Percentiles rank a stretch among this genome's conserved stretches.
These are phyloP conservation scores for Solanum acaule DNA, from an alignment of 257 asterid genomes.

Conservation along the genomic window DNA sequence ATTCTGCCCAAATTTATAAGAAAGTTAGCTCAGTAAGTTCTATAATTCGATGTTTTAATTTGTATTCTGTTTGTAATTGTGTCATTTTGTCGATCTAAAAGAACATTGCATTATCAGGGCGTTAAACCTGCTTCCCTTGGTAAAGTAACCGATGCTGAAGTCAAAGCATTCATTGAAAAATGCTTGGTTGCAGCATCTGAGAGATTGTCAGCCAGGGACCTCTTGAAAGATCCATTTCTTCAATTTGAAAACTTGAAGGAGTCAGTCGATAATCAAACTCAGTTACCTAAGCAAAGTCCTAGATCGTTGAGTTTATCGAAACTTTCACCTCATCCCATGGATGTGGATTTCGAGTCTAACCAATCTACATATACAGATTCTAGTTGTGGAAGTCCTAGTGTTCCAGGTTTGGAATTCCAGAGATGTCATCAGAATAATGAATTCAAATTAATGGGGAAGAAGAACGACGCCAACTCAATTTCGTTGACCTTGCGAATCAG, in stretches of 20 bases:
- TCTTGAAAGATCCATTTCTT: constrained; percentile 39
- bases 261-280: constrained; percentile 10
- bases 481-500: constrained; percentile 43
- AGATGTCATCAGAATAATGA: constrained; percentile 38
- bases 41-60: not conserved
- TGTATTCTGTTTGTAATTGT: not conserved
- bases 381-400: constrained; percentile 22
- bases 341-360: constrained; percentile 43
- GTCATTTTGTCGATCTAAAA: not conserved
- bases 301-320: constrained; percentile 17
- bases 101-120: constrained; percentile 2
- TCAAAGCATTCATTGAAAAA: constrained; percentile 27
- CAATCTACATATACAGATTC: constrained; percentile 33
- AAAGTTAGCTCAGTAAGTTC: constrained; percentile 15
- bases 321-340: constrained; percentile 45
- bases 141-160: constrained; percentile 20
- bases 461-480: constrained; percentile 35
- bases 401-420: constrained; percentile 33
- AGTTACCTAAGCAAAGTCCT: constrained; percentile 23
- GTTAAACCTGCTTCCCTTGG: constrained; percentile 20
- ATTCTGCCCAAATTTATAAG: constrained; percentile 26
- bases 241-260: constrained; percentile 13
- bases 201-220: constrained; percentile 40
- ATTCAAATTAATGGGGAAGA: constrained; percentile 52
- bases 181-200: constrained; percentile 29